A percentile compares a stretch with the other conserved stretches of the same genome.
These are phyloP conservation scores for Mycena olivaceomarginata DNA, from an alignment of 768 basidiomycete species.

Conservation along the genomic window DNA sequence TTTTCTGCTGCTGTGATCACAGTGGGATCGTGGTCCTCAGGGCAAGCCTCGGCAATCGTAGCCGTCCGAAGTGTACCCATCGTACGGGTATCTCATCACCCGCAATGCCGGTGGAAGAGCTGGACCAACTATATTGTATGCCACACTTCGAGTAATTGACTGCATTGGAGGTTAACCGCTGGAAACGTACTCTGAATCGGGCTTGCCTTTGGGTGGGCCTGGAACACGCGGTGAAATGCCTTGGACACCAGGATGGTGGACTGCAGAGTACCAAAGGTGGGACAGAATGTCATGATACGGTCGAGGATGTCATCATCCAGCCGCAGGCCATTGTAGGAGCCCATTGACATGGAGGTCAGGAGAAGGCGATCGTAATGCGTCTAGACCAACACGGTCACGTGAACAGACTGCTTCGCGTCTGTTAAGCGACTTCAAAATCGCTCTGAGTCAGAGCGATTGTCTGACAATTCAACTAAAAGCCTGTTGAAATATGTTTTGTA, in stretches of 20 bases:
- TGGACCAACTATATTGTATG: constrained; percentile 51
- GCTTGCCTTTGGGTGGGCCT: constrained; percentile 43
- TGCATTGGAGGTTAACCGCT: neutral
- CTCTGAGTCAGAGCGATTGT: constrained; percentile 35
- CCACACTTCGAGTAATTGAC: constrained; percentile 39
- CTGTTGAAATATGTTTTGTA: constrained; percentile 39
- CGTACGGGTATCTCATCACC: too few species aligned
- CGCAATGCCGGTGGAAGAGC: constrained; percentile 48
- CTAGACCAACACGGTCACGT: too few species aligned
- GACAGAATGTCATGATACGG: constrained; percentile 47
- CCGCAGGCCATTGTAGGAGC: constrained; percentile 4
- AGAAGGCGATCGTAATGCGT: too few species aligned
- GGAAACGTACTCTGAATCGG: neutral
- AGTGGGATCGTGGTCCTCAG: too few species aligned
- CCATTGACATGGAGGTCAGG: too few species aligned
- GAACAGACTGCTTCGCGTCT: too few species aligned
- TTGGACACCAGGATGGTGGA: constrained; percentile 27
- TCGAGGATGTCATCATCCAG: constrained; percentile 49
- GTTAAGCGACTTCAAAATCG: too few species aligned
- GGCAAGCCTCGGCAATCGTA: too few species aligned
- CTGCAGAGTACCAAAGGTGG: constrained; percentile 40
- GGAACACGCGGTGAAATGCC: constrained; percentile 40
- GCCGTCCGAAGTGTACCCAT: too few species aligned
- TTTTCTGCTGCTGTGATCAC: constrained; percentile 33
- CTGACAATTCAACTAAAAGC: constrained; percentile 28